Evolutionary conservation across 2,329 filamentous ascomycete species (phyloP).

Genomic region (Exophiala alcalophila): DNA sequence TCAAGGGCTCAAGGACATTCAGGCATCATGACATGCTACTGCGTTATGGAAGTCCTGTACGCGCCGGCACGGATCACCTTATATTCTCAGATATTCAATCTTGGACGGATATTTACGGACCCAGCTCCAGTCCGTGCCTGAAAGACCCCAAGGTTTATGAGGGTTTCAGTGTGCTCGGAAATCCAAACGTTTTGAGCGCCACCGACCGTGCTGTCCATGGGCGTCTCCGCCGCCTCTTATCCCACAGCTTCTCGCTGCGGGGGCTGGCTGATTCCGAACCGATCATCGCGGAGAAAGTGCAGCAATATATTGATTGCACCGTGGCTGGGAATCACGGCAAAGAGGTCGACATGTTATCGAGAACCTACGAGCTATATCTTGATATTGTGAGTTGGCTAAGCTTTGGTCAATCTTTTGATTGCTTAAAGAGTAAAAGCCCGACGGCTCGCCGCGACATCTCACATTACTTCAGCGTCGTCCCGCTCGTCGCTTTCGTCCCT

Average conservation of each 20-base stretch:
- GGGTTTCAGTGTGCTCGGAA: neutral
- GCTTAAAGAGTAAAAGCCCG: conserved; percentile 3
- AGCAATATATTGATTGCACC: conserved; percentile 4
- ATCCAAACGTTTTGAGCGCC: conserved; percentile 1
- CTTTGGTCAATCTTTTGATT: conserved; percentile 7
- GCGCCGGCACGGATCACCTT: conserved; percentile 1
- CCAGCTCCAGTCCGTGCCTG: conserved; percentile 2
- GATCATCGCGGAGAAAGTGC: neutral
- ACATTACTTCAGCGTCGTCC: conserved; percentile 6
- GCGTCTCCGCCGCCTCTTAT: conserved; percentile 6
- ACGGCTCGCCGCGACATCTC: conserved; percentile 3
- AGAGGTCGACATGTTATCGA: conserved; percentile 1
- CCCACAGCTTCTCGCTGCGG: conserved; percentile 8
- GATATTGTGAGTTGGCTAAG: conserved; percentile 6
- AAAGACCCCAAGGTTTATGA: conserved; percentile 8
- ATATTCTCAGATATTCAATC: conserved; percentile 6
- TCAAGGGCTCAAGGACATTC: conserved; percentile 1
- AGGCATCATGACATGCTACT: conserved; percentile 8
- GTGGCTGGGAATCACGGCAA: neutral
- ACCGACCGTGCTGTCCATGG: conserved; percentile 1
- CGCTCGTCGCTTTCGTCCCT: neutral
- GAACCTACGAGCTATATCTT: conserved; percentile 5
- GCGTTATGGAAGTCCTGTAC: conserved; percentile 8
- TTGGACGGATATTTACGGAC: conserved; percentile 4
- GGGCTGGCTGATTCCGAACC: conserved; percentile 1